Base-by-base conservation (phyloP, 768 basidiomycete genomes). In the Megacollybia marginata region DNA sequence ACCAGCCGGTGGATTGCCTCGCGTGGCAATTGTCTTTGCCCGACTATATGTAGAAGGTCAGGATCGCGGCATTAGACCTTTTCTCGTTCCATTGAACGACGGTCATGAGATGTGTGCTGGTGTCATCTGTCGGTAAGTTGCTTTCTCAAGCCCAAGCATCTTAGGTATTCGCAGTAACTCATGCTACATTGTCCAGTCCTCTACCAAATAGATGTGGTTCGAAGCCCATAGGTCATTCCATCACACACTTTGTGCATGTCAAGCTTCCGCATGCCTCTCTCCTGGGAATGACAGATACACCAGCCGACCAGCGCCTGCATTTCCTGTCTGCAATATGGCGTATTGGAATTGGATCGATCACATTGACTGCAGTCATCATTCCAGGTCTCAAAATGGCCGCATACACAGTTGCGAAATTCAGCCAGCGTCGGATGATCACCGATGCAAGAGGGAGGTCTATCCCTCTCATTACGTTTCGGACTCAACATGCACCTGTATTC, bases 401-500 rank as follows among this genome's bases (percentile, higher is more conserved):
- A 1, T 57, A 54, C 48, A 63, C 67, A 33, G 60, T 53, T 10
- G 54, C 56, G 4, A 20, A 49, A 35, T 69, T 67, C 56, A 59
- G 57, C 19, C 50, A 57, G 38, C 61, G 63, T 5, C 60, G 66
- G 5, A 53, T 23, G 10, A 55, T 68, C 16, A 49, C 45, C 2
- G 19, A 46, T 20, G 47, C 46, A 18, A 32, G 49, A 7, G 59
- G 61, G 9, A 33, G 31, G 2, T 50, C 34, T 6, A 52, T 48
- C 1, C 51, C 55, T 15, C 63, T 69, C 44, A 48, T 67, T 5
- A 47, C 55, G 1, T 70, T 68, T 59, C 57, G 68, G 6, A 69
- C 69, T 6, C 65, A 67, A 46, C 58, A 69, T 28, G 48, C 56
- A 9, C 68, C 67, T 2, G 59, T 70, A 12, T 36, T 69, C 9